phyloP scores from a whole-genome alignment of 805 yeast genomes.

The Kuraishia floccosa region DNA sequence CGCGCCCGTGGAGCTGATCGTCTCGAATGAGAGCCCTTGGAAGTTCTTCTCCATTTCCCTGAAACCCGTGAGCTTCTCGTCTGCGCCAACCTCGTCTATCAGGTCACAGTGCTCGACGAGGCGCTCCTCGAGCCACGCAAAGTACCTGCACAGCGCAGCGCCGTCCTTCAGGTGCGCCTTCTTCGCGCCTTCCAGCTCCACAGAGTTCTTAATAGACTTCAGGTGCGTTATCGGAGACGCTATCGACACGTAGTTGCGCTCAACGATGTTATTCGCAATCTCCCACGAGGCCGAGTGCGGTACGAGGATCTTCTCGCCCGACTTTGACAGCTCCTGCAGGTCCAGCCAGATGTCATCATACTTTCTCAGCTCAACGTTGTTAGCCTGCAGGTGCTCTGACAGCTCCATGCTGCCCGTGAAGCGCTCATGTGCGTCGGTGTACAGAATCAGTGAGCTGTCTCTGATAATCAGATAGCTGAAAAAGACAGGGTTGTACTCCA shows the following conservation, averaged over 20 bases:
- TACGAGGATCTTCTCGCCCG: conserved; percentile 27
- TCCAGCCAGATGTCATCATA: conserved; percentile 36
- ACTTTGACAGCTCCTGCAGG: conserved; percentile 13
- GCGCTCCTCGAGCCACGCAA: conserved; percentile 73
- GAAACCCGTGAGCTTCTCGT: conserved; percentile 35
- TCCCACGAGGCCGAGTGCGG: conserved; percentile 63
- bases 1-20: conserved; percentile 67
- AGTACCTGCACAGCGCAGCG: conserved; percentile 57
- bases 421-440: conserved; percentile 27
- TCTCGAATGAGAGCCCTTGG: conserved; percentile 63
- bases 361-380: conserved; percentile 28
- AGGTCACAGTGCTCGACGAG: conserved; percentile 26
- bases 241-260: conserved; percentile 24
- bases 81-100: conserved; percentile 50
- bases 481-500: conserved; percentile 81
- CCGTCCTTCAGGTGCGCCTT: conserved; percentile 81
- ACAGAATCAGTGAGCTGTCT: conserved; percentile 24
- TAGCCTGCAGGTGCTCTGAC: conserved; percentile 25
- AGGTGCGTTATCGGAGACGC: conserved; percentile 33
- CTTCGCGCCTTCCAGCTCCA: conserved; percentile 63
- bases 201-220: conserved; percentile 66
- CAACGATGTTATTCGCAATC: conserved; percentile 35
- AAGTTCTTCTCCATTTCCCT: conserved; percentile 32
- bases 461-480: conserved; percentile 51
- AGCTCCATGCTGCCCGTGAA: conserved; percentile 21